Evolutionary conservation across 2,329 filamentous ascomycete genomes (phyloP).

Genomic region (Talaromyces sp.): DNA sequence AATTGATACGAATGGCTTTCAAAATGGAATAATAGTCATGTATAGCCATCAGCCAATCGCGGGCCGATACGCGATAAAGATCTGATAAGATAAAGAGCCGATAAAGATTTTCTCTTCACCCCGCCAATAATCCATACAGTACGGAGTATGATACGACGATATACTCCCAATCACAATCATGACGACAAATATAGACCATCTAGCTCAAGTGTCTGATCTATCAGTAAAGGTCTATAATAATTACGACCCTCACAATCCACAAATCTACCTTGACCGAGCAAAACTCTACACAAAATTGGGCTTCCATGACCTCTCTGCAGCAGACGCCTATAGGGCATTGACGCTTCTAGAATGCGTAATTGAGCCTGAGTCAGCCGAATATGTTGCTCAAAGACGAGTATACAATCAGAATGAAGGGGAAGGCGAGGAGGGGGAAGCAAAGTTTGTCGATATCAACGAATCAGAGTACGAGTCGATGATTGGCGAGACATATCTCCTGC

Average conservation of each 20-base stretch:
- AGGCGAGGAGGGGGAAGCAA: constrained; percentile 24
- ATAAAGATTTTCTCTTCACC: constrained; percentile 6
- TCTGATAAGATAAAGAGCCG: constrained; percentile 4
- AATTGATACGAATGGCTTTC: not conserved
- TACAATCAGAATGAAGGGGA: constrained; percentile 19
- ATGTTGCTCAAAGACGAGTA: constrained; percentile 59
- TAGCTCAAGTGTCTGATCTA: not conserved
- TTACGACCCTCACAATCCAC: constrained; percentile 41
- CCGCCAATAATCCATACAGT: not conserved
- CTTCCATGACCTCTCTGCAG: constrained; percentile 85
- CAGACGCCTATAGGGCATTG: constrained; percentile 88
- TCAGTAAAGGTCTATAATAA: constrained; percentile 14
- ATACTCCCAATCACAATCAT: not conserved
- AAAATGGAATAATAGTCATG: not conserved
- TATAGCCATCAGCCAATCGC: not conserved
- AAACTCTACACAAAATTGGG: constrained; percentile 68
- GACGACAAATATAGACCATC: not conserved
- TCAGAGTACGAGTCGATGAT: constrained; percentile 37
- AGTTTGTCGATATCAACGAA: constrained; percentile 28
- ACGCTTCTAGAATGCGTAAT: constrained; percentile 76
- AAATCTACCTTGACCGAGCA: constrained; percentile 54
- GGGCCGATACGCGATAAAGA: not conserved
- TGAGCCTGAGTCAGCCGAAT: constrained; percentile 73
- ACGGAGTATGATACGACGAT: not conserved
- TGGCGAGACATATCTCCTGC: constrained; percentile 34